These are phyloP conservation scores for Thermothelomyces thermophilus DNA, from an alignment of 2,329 filamentous ascomycete species.

Conservation along the genomic window DNA sequence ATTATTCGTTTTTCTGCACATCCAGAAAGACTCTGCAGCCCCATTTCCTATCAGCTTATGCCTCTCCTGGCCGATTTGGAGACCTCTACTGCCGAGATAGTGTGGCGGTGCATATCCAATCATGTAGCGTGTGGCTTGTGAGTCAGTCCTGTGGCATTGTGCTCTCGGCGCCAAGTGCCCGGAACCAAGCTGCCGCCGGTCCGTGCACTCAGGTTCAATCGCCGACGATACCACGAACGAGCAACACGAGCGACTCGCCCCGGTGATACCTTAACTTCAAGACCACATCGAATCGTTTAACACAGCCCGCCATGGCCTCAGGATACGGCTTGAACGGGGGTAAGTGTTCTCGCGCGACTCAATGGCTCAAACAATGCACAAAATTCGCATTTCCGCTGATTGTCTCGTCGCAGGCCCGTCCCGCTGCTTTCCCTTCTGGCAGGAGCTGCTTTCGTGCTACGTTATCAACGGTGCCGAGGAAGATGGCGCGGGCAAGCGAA, in stretches of 20 bases:
- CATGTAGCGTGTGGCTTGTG: conserved; percentile 1
- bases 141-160: background rate
- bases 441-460: conserved; percentile 97
- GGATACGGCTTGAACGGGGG: conserved; percentile 77
- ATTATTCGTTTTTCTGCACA: too few relatives aligned
- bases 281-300: conserved; percentile 14
- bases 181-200: background rate
- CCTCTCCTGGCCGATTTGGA: too few relatives aligned
- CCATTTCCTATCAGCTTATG: too few relatives aligned
- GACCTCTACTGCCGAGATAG: too few relatives aligned
- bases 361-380: conserved; percentile 10
- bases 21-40: too few relatives aligned
- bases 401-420: conserved; percentile 42
- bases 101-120: too few relatives aligned
- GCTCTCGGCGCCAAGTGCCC: background rate
- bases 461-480: conserved; percentile 83
- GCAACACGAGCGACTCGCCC: background rate
- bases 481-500: conserved; percentile 74
- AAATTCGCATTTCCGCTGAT: background rate
- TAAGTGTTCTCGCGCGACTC: conserved; percentile 37
- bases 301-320: conserved; percentile 58
- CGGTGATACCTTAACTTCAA: conserved; percentile 16
- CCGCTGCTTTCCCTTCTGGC: conserved; percentile 99
- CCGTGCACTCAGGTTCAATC: conserved; percentile 12
- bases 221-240: conserved; percentile 17